Percentiles rank a stretch among this genome's conserved stretches.
Conservation (phyloP, 306 rosid genomes). For the Dalbergia cochinchinensis region DNA sequence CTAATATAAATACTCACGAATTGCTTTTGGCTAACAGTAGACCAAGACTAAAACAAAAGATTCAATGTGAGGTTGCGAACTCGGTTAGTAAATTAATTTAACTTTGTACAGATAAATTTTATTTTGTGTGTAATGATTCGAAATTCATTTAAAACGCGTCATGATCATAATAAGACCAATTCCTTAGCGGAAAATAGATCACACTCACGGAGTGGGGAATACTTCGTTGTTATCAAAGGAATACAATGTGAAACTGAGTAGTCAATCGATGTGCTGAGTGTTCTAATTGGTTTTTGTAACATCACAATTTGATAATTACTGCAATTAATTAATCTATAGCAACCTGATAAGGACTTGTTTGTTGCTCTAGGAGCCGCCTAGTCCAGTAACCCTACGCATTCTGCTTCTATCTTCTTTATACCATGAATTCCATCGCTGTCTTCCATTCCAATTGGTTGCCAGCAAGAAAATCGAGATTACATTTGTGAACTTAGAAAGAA, state of each 20-base stretch:
- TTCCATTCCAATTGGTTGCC: constrained; percentile 14
- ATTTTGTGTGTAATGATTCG: neutral
- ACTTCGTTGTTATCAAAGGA: neutral
- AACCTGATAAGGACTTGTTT: constrained; percentile 36
- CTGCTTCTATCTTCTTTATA: neutral
- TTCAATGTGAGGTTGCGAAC: neutral
- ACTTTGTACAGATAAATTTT: neutral
- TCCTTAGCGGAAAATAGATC: neutral
- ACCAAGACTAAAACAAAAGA: too few species aligned
- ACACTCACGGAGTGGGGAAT: neutral
- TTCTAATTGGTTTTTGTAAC: neutral
- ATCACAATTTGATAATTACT: constrained; percentile 2
- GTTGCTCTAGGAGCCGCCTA: constrained; percentile 36
- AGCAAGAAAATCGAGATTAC: neutral
- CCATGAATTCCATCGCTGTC: constrained; percentile 12
- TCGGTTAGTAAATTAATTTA: neutral
- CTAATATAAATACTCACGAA: too few species aligned
- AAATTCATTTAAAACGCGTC: constrained; percentile 1
- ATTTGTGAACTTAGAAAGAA: constrained; percentile 4
- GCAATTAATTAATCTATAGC: constrained; percentile 26
- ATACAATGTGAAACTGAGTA: neutral
- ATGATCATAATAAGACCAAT: neutral
- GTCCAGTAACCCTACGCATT: neutral
- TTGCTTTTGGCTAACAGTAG: too few species aligned
- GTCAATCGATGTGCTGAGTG: neutral